A percentile compares a stretch with the other conserved stretches of the same genome.
phyloP scores from a whole-genome alignment of 2,329 filamentous ascomycete genomes.

The Fusarium staphyleae region DNA sequence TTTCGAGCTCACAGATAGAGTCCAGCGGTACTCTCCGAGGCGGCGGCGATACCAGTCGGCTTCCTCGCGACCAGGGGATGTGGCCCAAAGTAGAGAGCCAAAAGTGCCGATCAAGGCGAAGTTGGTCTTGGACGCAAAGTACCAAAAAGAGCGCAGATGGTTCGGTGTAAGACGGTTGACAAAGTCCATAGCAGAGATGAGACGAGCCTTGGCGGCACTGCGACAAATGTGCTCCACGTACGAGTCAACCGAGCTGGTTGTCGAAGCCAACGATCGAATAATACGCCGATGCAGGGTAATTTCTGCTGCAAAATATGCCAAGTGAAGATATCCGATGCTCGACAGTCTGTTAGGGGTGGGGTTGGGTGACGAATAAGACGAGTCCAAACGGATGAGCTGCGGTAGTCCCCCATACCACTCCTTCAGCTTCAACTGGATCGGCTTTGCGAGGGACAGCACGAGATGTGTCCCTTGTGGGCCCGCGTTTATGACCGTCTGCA shows the following conservation, averaged over 20 bases:
- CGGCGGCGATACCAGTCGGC: constrained; percentile 90
- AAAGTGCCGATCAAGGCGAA: constrained; percentile 96
- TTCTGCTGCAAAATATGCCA: constrained; percentile 92
- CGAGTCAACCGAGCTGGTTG: constrained; percentile 63
- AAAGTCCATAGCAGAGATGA: constrained; percentile 97
- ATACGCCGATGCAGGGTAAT: constrained; percentile 93
- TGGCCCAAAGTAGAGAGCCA: constrained; percentile 87
- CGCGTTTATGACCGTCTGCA: constrained; percentile 70
- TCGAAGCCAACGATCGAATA: constrained; percentile 73
- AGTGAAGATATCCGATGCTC: constrained; percentile 79
- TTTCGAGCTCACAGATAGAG: constrained; percentile 83
- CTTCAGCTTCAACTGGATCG: constrained; percentile 81
- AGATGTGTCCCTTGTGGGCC: constrained; percentile 74
- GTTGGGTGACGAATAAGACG: constrained; percentile 50
- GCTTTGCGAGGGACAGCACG: constrained; percentile 78
- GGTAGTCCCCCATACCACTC: constrained; percentile 82
- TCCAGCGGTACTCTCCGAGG: constrained; percentile 92
- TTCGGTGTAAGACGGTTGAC: constrained; percentile 88
- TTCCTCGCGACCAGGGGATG: constrained; percentile 85
- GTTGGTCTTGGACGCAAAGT: constrained; percentile 85
- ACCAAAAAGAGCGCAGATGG: constrained; percentile 93
- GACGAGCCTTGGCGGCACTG: constrained; percentile 88
- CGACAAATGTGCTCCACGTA: constrained; percentile 93
- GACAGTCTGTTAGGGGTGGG: constrained; percentile 57
- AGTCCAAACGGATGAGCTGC: constrained; percentile 70